Evolutionary conservation across 176 grass and related monocot species (phyloP).

Genomic region (Dendrocalamus sinicus): DNA sequence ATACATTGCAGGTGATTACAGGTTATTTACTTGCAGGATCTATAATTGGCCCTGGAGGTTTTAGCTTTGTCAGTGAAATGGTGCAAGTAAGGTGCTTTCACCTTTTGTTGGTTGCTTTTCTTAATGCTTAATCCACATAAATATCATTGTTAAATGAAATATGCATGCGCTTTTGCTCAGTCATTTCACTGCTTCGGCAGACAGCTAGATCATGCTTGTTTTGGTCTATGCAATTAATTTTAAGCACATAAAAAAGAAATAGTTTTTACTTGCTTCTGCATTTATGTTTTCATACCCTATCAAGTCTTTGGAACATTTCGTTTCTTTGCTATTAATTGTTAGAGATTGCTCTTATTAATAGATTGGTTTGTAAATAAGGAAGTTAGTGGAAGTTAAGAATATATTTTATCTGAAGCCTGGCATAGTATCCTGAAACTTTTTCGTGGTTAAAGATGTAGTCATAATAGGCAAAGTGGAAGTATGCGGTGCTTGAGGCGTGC

Average conservation of each 20-base stretch:
- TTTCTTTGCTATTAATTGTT: background rate
- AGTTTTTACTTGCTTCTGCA: constrained; percentile 1
- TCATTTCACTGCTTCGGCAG: background rate
- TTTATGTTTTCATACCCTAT: constrained; percentile 1
- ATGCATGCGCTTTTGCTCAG: background rate
- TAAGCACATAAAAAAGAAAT: constrained; percentile 2
- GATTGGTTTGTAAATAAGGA: constrained; percentile 5
- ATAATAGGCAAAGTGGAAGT: background rate
- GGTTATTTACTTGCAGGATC: constrained; percentile 99
- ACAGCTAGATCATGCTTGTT: background rate
- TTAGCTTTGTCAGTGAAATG: constrained; percentile 99
- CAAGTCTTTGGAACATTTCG: background rate
- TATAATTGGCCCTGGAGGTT: constrained; percentile 95
- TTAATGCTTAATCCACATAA: constrained; percentile 21
- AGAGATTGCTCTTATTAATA: background rate
- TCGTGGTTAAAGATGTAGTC: background rate
- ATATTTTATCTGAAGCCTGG: background rate
- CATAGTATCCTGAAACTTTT: background rate
- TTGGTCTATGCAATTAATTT: background rate
- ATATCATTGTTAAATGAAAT: constrained; percentile 23
- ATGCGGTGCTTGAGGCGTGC: background rate
- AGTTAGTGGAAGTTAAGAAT: background rate
- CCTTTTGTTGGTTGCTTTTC: constrained; percentile 49
- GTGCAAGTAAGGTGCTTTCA: constrained; percentile 96
- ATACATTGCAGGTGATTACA: constrained; percentile 84